Evolutionary conservation across 2,329 filamentous ascomycete genomes (phyloP).

Genomic region (Arthrinium phaeospermum): DNA sequence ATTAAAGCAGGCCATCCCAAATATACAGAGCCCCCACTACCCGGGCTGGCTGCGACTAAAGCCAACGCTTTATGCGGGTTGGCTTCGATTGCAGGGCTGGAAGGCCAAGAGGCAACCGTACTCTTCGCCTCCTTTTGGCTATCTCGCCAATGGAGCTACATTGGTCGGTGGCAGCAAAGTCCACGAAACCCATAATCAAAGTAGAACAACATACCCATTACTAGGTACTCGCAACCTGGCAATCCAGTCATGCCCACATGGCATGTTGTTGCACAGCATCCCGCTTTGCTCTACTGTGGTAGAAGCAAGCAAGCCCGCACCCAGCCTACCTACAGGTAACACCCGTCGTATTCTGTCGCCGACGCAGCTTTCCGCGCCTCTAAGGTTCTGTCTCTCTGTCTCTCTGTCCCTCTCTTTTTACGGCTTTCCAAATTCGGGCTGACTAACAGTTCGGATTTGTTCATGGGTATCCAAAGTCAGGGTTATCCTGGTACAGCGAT

Average conservation of each 20-base stretch:
- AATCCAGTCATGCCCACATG: background rate
- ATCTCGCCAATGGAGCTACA: background rate
- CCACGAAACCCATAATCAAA: background rate
- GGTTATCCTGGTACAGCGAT: background rate
- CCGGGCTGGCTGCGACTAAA: constrained; percentile 1
- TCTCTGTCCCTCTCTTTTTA: background rate
- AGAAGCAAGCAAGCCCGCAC: background rate
- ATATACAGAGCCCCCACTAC: constrained; percentile 3
- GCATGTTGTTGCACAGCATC: background rate
- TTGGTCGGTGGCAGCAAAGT: background rate
- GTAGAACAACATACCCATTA: background rate
- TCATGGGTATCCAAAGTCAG: background rate
- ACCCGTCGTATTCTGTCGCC: background rate
- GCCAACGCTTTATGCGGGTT: constrained; percentile 14
- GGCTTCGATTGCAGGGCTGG: constrained; percentile 5
- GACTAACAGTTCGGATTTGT: constrained; percentile 5
- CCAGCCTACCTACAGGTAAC: background rate
- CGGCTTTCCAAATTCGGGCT: background rate
- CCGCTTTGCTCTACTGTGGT: background rate
- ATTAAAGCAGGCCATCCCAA: constrained; percentile 8
- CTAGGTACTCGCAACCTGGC: background rate
- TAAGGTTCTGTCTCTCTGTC: background rate
- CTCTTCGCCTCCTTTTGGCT: background rate
- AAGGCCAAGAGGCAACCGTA: background rate
- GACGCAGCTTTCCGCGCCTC: background rate